Base-by-base conservation (phyloP, 2,329 filamentous ascomycete species). In the Pseudogymnoascus sp. region DNA sequence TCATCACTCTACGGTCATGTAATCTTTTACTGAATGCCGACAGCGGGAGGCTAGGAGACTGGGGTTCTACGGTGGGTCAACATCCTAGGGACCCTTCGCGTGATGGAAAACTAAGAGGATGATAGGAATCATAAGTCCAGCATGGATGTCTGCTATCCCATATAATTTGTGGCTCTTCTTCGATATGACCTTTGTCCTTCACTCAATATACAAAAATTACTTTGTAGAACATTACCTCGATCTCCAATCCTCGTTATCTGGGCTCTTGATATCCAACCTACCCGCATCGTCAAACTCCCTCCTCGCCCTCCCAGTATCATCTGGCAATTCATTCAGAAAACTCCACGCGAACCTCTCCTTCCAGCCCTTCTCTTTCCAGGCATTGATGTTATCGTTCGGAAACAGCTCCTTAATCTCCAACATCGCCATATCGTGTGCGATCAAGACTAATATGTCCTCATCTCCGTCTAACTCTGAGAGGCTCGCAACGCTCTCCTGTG, bases 401-500 rank as follows among this genome's bases (percentile, higher is more conserved):
- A 30, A 16, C 20, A 47, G 20, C 41, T 47, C 41, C 20, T 28
- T 47, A 47, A 47, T 47, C 25, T 47, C 41, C 6, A 47, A 25
- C 41, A 47, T 47, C 12, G 41, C 41, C 41, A 47, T 47, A 47
- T 47, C 41, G 41, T 47, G 41, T 28, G 41, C 41, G 25, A 47
- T 47, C 22, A 47, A 47, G 41, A 47, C 41, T 47, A 47, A 47
- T 47, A 47, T 47, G 9, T 47, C 9, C 6, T 28, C 41, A 28
- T 47, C 41, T 8, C 41, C 41, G 41, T 47, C 41, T 47, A 47
- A 47, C 61, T 75, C 73, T 62, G 74, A 71, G 59, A 80, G 47
- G 58, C 76, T 77, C 12, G 67, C 65, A 3, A 77, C 72, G 1
- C 75, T 77, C 57, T 70, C 68, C 20, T 69, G 60, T 5, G 66